Percentiles rank a stretch among this genome's conserved stretches.
Evolutionary conservation across 305 asterid genomes (phyloP).

Genomic region (Fraxinus nigra): DNA sequence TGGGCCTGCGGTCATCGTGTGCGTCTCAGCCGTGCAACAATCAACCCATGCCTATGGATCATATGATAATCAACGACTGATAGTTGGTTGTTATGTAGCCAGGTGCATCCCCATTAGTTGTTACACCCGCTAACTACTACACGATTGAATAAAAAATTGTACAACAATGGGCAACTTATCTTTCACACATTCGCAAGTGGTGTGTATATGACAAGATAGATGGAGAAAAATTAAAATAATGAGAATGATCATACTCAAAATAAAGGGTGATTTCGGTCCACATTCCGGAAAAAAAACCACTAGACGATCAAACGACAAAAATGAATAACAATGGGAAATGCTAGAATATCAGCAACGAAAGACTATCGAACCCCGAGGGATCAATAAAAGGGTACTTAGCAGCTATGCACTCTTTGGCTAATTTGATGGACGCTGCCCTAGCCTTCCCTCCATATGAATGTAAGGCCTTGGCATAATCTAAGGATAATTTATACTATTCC

Average conservation of each 20-base stretch:
- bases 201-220: too few species aligned
- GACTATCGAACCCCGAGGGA: neutral
- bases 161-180: neutral
- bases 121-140: neutral
- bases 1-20: neutral
- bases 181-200: too few species aligned
- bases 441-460: neutral
- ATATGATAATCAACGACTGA: neutral
- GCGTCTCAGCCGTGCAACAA: too few species aligned
- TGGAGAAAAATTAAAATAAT: neutral
- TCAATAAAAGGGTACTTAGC: neutral
- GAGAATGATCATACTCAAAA: neutral
- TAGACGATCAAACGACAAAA: too few species aligned
- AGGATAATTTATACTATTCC: neutral
- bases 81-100: neutral
- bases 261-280: too few species aligned
- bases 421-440: too few species aligned
- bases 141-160: neutral
- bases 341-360: neutral
- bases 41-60: neutral
- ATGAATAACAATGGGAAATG: too few species aligned
- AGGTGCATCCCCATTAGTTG: neutral
- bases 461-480: neutral
- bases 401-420: neutral
- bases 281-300: neutral